Evolutionary conservation across 2,329 filamentous ascomycete species (phyloP), one percentile per base, ranked within the genome.

Genomic region (Endocalyx cinctus): DNA sequence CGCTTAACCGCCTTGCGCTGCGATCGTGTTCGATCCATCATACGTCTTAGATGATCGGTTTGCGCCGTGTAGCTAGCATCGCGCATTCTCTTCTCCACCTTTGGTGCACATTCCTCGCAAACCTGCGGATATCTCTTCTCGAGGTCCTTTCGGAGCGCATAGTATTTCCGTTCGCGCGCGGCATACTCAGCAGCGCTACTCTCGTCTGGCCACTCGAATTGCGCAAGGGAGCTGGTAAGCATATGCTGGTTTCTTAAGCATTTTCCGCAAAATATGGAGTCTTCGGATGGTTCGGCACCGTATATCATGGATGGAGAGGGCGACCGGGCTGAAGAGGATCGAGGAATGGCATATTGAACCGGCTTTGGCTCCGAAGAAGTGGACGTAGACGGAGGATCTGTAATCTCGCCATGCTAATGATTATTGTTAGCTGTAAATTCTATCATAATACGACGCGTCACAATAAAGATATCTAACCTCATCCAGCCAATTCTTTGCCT

Each of bases 191-290:
- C 79, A 45, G 90, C 76, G 27, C 67, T 65, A 0, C 71, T 65
- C 38, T 82, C 74, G 20, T 72, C 70, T 10, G 79, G 77, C 36
- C 83, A 81, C 2, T 94, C 73, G 58, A 94, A 97, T 38, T 90
- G 81, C 4, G 87, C 82, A 25, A 97, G 69, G 0, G 79, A 79
- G 27, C 80, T 74, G 20, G 80, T 83, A 46, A 89, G 79, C 6
- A 96, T 69, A 35, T 85, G 80, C 57, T 98, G 92, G 58, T 98
- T 97, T 58, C 87, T 87, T 32, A 89, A 65, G 52, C 92, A 98
- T 35, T 74, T 83, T 29, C 74, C 63, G 70, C 92, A 98, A 53
- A 78, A 84, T 41, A 72, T 64, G 33, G 49, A 54, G 35, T 64
- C 56, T 17, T 54, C 45, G 4, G 51, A 37, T 20, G 39, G 43